Conservation (phyloP, 768 basidiomycete genomes). For the Rhizopogon sp. region DNA sequence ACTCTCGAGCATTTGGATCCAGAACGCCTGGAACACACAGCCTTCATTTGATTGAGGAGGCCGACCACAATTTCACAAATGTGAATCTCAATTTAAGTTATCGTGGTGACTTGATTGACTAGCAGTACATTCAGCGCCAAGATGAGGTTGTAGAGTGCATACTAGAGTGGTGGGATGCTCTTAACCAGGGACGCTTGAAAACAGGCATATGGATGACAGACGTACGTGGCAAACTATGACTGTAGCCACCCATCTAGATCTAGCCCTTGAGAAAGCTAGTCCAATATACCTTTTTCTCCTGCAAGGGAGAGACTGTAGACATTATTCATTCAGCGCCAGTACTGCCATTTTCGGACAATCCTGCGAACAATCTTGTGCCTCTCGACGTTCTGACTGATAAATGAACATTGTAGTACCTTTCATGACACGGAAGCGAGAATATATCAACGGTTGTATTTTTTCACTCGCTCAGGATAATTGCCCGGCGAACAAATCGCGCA, state of each 20-base stretch:
- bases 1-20: constrained; percentile 52
- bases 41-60: constrained; percentile 64
- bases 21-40: constrained; percentile 66
- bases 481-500: background rate
- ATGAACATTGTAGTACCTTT: background rate
- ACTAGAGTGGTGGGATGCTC: constrained; percentile 59
- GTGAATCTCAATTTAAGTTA: constrained; percentile 18
- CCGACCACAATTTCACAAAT: constrained; percentile 76
- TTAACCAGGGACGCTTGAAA: constrained; percentile 39
- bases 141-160: constrained; percentile 67
- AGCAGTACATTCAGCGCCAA: constrained; percentile 34
- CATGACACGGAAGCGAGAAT: background rate
- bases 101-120: constrained; percentile 4
- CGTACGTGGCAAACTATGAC: constrained; percentile 44
- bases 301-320: no score
- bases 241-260: background rate
- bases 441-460: background rate
- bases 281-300: background rate
- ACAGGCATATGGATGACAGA: constrained; percentile 65
- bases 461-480: background rate
- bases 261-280: background rate
- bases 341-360: background rate
- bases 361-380: background rate
- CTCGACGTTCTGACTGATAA: background rate
- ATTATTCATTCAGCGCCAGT: background rate